Evolutionary conservation across 1,284 basidiomycete species (phyloP).

Genomic region (Tilletiaria anomala): DNA sequence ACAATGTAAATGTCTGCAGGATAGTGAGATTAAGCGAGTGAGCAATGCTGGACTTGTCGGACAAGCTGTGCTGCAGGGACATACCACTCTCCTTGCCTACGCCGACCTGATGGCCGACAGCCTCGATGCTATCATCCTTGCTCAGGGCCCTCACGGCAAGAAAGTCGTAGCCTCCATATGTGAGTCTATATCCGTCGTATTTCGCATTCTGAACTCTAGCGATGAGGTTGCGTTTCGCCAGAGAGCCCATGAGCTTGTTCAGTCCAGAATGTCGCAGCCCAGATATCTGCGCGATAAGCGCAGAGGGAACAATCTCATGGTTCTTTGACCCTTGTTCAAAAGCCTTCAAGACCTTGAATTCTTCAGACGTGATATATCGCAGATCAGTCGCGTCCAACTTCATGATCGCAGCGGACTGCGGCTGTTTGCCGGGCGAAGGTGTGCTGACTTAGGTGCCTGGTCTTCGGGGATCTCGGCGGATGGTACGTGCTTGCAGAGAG

Average conservation of each 20-base stretch:
- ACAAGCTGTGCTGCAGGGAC: constrained; percentile 49
- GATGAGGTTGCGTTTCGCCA: constrained; percentile 82
- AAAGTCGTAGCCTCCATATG: constrained; percentile 94
- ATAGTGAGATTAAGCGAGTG: not conserved
- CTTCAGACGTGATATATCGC: constrained; percentile 77
- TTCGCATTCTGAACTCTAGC: constrained; percentile 78
- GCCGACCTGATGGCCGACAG: constrained; percentile 88
- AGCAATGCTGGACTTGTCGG: not conserved
- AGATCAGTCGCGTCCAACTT: constrained; percentile 89
- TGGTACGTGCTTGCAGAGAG: too few relatives aligned
- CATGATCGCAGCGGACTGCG: constrained; percentile 48
- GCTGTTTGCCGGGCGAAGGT: too few relatives aligned
- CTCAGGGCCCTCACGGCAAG: constrained; percentile 84
- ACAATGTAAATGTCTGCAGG: constrained; percentile 76
- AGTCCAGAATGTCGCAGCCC: constrained; percentile 78
- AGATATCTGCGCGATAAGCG: constrained; percentile 78
- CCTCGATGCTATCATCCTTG: constrained; percentile 44
- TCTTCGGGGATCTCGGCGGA: too few relatives aligned
- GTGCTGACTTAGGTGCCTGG: too few relatives aligned
- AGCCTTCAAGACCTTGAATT: constrained; percentile 85
- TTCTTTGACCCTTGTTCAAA: constrained; percentile 98
- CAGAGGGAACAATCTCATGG: constrained; percentile 82
- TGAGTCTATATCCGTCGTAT: constrained; percentile 93
- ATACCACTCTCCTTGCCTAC: constrained; percentile 98
- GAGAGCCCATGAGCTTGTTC: constrained; percentile 75